Percentiles rank a stretch among this genome's conserved stretches.
Conservation (phyloP, 257 asterid genomes). For the Capsicum pubescens region DNA sequence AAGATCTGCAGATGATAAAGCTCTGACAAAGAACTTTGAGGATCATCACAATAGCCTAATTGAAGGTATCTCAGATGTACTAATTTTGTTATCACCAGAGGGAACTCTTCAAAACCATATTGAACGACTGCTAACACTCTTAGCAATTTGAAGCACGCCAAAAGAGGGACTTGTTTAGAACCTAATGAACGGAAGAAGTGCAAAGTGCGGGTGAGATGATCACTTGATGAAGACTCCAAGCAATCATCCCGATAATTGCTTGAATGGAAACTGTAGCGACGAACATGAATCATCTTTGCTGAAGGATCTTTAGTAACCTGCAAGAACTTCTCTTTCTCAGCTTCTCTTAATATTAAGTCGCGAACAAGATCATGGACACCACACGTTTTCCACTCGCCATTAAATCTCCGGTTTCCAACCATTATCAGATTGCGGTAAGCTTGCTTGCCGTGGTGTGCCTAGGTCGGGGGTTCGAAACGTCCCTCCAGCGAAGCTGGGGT, state of each 20-base stretch:
- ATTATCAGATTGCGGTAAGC: conserved; percentile 23
- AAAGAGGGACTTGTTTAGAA: not conserved
- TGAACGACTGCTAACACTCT: not conserved
- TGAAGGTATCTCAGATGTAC: not conserved
- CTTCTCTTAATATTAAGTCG: conserved; percentile 18
- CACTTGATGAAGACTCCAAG: not conserved
- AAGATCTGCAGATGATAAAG: conserved; percentile 1
- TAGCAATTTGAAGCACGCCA: not conserved
- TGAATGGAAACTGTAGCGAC: conserved; percentile 7
- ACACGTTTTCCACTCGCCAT: not conserved
- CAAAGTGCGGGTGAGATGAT: not conserved
- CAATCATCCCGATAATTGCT: not conserved
- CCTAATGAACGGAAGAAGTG: not conserved
- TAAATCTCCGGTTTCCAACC: not conserved
- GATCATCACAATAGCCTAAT: not conserved
- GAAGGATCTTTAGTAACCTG: not conserved
- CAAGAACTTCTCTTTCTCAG: not conserved
- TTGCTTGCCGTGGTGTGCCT: too few relatives aligned
- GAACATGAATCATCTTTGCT: not conserved
- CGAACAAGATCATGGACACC: conserved; percentile 24
- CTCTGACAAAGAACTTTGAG: not conserved
- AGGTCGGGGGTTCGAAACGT: too few relatives aligned
- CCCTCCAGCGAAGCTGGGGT: too few relatives aligned
- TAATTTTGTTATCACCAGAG: conserved; percentile 5
- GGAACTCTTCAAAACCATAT: not conserved